phyloP scores from a whole-genome alignment of 805 yeast genomes.

The Blastobotrys parvus region DNA sequence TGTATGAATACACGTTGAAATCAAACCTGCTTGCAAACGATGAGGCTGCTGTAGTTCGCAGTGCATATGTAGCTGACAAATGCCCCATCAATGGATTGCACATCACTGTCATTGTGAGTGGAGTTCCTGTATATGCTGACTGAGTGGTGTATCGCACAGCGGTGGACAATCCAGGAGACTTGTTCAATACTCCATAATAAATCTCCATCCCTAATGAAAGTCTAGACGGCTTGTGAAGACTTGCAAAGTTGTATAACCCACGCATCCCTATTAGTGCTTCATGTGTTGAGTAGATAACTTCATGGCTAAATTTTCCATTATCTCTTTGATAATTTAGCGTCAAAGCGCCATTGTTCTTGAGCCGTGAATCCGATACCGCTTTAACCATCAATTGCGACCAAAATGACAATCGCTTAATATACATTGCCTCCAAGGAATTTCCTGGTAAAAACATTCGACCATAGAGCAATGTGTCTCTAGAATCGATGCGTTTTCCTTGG shows the following conservation, averaged over 20 bases:
- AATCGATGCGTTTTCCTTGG: slow-evolving; percentile 22
- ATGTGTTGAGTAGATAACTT: slow-evolving; percentile 71
- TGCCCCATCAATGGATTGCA: slow-evolving; percentile 88
- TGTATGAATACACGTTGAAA: slow-evolving; percentile 84
- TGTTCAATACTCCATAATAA: slow-evolving; percentile 77
- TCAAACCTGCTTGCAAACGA: slow-evolving; percentile 80
- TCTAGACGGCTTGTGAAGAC: slow-evolving; percentile 35
- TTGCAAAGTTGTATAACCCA: slow-evolving; percentile 58
- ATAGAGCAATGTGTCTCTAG: slow-evolving; percentile 45
- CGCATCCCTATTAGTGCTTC: slow-evolving; percentile 80
- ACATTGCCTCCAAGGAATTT: slow-evolving; percentile 79
- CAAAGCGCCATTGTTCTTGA: slow-evolving; percentile 42
- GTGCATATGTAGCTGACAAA: slow-evolving; percentile 77
- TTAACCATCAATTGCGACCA: slow-evolving; percentile 60
- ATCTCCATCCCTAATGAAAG: slow-evolving; percentile 75
- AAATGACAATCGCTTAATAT: slow-evolving; percentile 52
- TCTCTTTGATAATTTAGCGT: slow-evolving; percentile 53
- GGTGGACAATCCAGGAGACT: slow-evolving; percentile 84
- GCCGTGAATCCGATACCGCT: slow-evolving; percentile 60
- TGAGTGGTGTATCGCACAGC: slow-evolving; percentile 80
- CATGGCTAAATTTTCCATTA: slow-evolving; percentile 54
- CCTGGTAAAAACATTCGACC: slow-evolving; percentile 89
- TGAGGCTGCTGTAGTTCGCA: slow-evolving; percentile 60
- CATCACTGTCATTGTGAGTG: slow-evolving; percentile 78
- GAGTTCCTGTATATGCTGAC: slow-evolving; percentile 80